phyloP scores from a whole-genome alignment of 2,329 filamentous ascomycete genomes.

The Cladobotryum mycophilum region DNA sequence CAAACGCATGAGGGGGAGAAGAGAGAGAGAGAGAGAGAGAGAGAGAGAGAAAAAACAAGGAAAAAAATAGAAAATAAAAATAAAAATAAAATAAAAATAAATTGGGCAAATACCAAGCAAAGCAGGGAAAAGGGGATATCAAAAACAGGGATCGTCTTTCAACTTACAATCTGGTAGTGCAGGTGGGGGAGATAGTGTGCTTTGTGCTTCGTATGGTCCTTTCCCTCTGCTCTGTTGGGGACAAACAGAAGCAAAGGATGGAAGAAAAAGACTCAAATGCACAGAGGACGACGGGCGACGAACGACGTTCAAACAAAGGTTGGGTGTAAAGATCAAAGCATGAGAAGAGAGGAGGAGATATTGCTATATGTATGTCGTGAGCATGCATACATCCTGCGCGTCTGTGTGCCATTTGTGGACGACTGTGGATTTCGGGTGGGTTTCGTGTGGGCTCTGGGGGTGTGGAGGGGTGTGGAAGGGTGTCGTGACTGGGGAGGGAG shows the following conservation, averaged over 20 bases:
- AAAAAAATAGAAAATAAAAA: neutral
- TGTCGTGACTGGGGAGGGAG: neutral
- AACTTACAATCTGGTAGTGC: conserved; percentile 3
- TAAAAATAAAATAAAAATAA: neutral
- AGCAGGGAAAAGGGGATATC: neutral
- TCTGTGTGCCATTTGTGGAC: conserved; percentile 17
- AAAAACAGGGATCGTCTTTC: neutral
- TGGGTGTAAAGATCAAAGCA: conserved; percentile 11
- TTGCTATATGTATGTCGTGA: conserved; percentile 18
- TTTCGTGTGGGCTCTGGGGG: neutral
- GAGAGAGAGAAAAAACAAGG: neutral
- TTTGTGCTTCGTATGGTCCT: conserved; percentile 3
- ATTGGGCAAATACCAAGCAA: neutral
- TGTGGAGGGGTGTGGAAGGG: neutral
- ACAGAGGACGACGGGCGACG: conserved; percentile 1
- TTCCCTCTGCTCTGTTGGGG: neutral
- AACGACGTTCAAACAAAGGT: conserved; percentile 10
- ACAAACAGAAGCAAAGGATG: conserved; percentile 4
- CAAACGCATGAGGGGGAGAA: neutral
- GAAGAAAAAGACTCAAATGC: neutral
- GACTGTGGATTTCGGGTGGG: conserved; percentile 9
- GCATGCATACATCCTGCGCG: conserved; percentile 19
- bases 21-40: neutral
- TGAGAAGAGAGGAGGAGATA: conserved; percentile 18
- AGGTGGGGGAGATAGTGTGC: neutral